phyloP scores from a whole-genome alignment of 1,139 yeast species.

The Pichia sp. region DNA sequence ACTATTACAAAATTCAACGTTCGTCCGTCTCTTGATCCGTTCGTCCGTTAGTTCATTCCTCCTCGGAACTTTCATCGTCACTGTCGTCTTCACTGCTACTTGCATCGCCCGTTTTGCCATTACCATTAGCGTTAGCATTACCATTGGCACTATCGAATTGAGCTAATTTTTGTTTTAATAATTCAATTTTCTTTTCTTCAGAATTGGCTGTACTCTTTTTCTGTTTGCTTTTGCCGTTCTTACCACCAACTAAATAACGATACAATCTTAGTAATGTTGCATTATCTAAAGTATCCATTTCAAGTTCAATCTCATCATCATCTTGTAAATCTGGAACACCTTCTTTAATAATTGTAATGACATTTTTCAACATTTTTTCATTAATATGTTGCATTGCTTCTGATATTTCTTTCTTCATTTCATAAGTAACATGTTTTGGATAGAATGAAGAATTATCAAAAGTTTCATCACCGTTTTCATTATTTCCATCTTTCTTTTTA shows the following conservation, averaged over 20 bases:
- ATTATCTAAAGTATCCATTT: conserved; percentile 89
- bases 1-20: neutral
- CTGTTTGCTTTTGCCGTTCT: conserved; percentile 27
- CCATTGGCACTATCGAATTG: conserved; percentile 52
- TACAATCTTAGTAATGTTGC: conserved; percentile 77
- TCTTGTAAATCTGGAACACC: conserved; percentile 74
- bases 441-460: conserved; percentile 19
- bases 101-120: conserved; percentile 41
- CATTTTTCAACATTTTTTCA: conserved; percentile 77
- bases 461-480: conserved; percentile 5
- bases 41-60: conserved; percentile 11
- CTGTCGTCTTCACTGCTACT: conserved; percentile 57
- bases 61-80: conserved; percentile 19
- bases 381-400: conserved; percentile 76
- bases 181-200: conserved; percentile 76
- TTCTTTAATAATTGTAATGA: conserved; percentile 79
- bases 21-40: neutral
- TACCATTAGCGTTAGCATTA: conserved; percentile 25
- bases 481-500: conserved; percentile 7
- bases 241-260: conserved; percentile 65
- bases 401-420: conserved; percentile 92
- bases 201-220: conserved; percentile 34
- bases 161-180: conserved; percentile 74
- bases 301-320: conserved; percentile 89
- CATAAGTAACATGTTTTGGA: conserved; percentile 66